Evolutionary conservation across 768 basidiomycete genomes (phyloP), one percentile per base, ranked within the genome.

Genomic region (Polyporus arcularius): DNA sequence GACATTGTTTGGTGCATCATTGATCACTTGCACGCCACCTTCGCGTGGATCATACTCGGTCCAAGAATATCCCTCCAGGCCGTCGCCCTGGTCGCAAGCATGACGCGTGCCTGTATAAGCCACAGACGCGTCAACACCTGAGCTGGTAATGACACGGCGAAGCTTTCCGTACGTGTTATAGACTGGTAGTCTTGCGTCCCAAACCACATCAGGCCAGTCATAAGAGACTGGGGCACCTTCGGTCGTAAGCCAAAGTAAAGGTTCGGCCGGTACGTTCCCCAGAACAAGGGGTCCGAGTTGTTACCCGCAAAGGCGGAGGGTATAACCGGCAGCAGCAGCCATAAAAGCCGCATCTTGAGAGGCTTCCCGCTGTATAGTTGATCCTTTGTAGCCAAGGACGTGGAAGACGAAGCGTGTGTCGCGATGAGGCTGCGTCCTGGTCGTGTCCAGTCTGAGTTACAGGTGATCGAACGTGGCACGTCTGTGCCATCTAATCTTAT

Each of bases 151-250:
- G 15, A 26, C 50, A 21, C 31, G 12, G 18, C 9, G 15, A 39
- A 28, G 39, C 54, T 66, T n/a, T 41, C 77, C 89, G 72, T 62
- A 88, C 90, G 81, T 61, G 75, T 71, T 58, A 86, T 74, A 64
- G 92, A 88, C 69, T 87, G 80, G 70, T 85, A 97, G 74, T 96
- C 84, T 41, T 92, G 87, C 8, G 92, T 88, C 32, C 95, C 92
- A 71, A 92, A 94, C 96, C 96, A 98, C 74, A 96, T 84, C 38
- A 98, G 82, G 12, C 96, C 96, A 2, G 91, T 93, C 86, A 95
- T 84, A 30, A 98, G 81, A n/a, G 92, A 93, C 67, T 92, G 85
- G 0, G 95, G 94, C 63, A 93, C 76, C 46, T 89, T 82, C 12
- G 96, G 92, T 51, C 92, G 79, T 47, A 97, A 79, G 18, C 96